phyloP scores from a whole-genome alignment of 805 yeast genomes.

The Metahyphopichia silvanorum region DNA sequence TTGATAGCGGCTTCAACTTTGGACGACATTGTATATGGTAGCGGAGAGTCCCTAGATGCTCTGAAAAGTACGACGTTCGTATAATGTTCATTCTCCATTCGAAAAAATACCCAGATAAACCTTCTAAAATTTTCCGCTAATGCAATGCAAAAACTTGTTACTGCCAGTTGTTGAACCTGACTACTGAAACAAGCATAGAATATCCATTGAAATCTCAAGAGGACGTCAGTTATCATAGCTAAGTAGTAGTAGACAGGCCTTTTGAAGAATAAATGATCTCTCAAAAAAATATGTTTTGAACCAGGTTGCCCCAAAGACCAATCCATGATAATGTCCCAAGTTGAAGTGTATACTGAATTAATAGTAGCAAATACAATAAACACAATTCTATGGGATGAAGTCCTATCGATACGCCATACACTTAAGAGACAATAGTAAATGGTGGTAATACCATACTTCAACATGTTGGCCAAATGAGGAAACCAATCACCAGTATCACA shows the following conservation, averaged over 20 bases:
- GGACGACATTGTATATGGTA: constrained; percentile 62
- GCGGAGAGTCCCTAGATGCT: constrained; percentile 82
- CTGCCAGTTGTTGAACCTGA: constrained; percentile 84
- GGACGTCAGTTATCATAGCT: constrained; percentile 71
- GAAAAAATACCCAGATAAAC: constrained; percentile 84
- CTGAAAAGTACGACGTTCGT: constrained; percentile 82
- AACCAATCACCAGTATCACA: constrained; percentile 94
- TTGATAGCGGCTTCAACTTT: constrained; percentile 36
- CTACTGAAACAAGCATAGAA: constrained; percentile 76
- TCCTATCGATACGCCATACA: constrained; percentile 64
- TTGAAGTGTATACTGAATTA: constrained; percentile 64
- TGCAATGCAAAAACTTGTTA: constrained; percentile 79
- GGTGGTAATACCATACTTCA: constrained; percentile 68
- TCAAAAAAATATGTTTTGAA: constrained; percentile 53
- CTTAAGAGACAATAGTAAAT: constrained; percentile 71
- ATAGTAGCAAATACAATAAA: constrained; percentile 73
- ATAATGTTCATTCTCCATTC: constrained; percentile 96
- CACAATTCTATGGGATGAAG: constrained; percentile 42
- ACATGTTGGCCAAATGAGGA: constrained; percentile 89
- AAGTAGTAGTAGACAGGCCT: constrained; percentile 52
- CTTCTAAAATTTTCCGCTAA: constrained; percentile 79
- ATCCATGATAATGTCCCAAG: constrained; percentile 96
- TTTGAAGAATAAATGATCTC: constrained; percentile 69
- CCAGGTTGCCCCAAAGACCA: constrained; percentile 82
- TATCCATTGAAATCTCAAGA: constrained; percentile 87